phyloP scores from a whole-genome alignment of 805 yeast species.

The Priceomyces castillae region DNA sequence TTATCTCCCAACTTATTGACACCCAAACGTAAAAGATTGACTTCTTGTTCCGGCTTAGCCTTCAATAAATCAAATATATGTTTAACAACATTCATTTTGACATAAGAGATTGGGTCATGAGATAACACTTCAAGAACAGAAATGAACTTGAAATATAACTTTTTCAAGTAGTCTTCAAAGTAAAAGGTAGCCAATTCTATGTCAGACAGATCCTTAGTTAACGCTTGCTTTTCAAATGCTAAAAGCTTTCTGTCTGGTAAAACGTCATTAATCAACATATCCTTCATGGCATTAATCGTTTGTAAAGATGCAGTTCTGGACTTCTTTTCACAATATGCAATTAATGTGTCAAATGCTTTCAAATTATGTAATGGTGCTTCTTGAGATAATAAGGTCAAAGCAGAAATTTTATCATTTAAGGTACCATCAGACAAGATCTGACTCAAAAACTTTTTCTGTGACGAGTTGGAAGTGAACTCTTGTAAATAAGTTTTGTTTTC shows the following conservation, averaged over 20 bases:
- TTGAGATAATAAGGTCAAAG: slow-evolving; percentile 86
- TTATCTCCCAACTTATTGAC: slow-evolving; percentile 93
- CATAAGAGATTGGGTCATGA: slow-evolving; percentile 90
- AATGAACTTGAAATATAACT: slow-evolving; percentile 68
- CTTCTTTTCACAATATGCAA: slow-evolving; percentile 82
- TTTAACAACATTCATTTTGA: slow-evolving; percentile 70
- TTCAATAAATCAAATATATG: slow-evolving; percentile 79
- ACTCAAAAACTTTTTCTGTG: slow-evolving; percentile 83
- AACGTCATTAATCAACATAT: slow-evolving; percentile 78
- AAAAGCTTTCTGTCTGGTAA: slow-evolving; percentile 82
- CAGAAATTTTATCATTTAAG: slow-evolving; percentile 89
- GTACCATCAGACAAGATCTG: slow-evolving; percentile 93
- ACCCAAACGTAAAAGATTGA: slow-evolving; percentile 80
- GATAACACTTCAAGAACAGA: slow-evolving; percentile 73
- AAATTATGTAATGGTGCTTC: slow-evolving; percentile 92
- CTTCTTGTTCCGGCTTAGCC: slow-evolving; percentile 95
- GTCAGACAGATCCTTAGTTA: slow-evolving; percentile 37
- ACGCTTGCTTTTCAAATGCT: slow-evolving; percentile 73
- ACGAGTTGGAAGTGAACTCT: slow-evolving; percentile 70
- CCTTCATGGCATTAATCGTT: slow-evolving; percentile 85
- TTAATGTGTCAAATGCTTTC: slow-evolving; percentile 75
- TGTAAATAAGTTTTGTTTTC: slow-evolving; percentile 73
- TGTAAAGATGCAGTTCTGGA: slow-evolving; percentile 91
- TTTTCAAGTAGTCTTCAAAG: slow-evolving; percentile 87
- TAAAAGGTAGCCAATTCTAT: slow-evolving; percentile 69